Conservation (phyloP, 331 rosid species). For the Pyracantha coccinea region DNA sequence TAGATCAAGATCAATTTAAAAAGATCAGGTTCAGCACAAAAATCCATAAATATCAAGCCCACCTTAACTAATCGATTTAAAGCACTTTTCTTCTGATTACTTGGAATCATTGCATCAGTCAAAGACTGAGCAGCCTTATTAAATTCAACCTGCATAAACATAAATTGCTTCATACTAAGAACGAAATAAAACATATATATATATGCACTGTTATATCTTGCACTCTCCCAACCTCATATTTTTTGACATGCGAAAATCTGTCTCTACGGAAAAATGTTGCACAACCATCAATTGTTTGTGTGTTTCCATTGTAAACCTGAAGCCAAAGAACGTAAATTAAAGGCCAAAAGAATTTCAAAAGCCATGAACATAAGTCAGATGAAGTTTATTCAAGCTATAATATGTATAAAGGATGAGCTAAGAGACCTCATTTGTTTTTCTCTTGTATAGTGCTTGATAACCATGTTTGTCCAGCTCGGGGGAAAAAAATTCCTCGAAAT, state of each 20-base stretch:
- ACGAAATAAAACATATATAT: not conserved
- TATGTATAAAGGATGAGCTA: not conserved
- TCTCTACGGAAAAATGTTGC: conserved; percentile 98
- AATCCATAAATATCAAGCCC: not conserved
- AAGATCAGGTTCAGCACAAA: not conserved
- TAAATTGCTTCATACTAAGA: conserved; percentile 2
- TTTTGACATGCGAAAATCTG: conserved; percentile 92
- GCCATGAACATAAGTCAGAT: not conserved
- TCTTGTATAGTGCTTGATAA: conserved; percentile 84
- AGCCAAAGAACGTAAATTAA: conserved; percentile 11
- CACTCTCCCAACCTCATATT: conserved; percentile 69
- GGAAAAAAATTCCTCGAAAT: conserved; percentile 81
- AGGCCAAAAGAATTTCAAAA: not conserved
- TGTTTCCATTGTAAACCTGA: conserved; percentile 70
- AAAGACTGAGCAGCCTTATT: conserved; percentile 99
- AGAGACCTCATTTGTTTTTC: conserved; percentile 88
- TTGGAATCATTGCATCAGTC: conserved; percentile 86
- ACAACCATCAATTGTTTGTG: conserved; percentile 83
- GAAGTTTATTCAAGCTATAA: not conserved
- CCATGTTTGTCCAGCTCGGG: conserved; percentile 99
- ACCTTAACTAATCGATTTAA: conserved; percentile 87
- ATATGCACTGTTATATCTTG: not conserved
- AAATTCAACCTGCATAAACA: conserved; percentile 81
- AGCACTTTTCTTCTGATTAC: conserved; percentile 84
- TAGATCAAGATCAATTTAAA: not conserved